Base-by-base conservation (phyloP, 345 rosid species). In the Aethionema arabicum region DNA sequence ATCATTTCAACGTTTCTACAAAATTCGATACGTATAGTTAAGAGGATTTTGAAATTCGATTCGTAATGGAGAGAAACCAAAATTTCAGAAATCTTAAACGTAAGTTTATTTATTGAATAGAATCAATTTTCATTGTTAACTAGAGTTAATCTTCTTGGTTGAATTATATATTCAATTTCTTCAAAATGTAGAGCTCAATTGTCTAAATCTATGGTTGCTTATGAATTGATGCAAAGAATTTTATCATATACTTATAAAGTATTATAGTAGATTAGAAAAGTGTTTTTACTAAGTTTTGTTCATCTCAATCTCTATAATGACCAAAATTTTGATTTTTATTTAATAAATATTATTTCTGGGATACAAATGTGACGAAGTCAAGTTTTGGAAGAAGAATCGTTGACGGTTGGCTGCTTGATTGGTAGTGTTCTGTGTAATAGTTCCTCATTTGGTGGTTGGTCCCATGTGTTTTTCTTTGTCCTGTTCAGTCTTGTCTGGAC, bases 391-490 rank as follows among this genome's bases (percentile, higher is more conserved):
- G 63, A 54, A 54, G 32, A 32, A 29, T 54, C 29, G 57, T 27
- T 62, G 63, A 54, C 60, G 4, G 36, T 47, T 61, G 67, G 38
- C 50, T 54, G 15, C 16, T 69, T 0, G 67, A 37, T 37, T 11
- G 11, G 14, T 60, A 60, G 61, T 33, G 27, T 68, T 7, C 3
- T 16, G 21, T 29, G 60, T 7, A 11, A 67, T 11, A 6, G 40
- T 16, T n/a, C 11, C 5, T 2, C 10, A 12, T 32, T 31, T 54
- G 57, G 11, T 39, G 16, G 16, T 31, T 61, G 52, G 32, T 69
- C 5, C 3, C 46, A 63, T 49, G 59, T 69, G 74, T 32, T 48
- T 62, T 48, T 11, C 51, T 69, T 55, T 68, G 67, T 61, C 49
- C 4, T 53, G n/a, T 41, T 59, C 39, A 16, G 33, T 47, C 43